Evolutionary conservation across 495 filamentous ascomycete genomes (phyloP).

Genomic region (Chaetomium cochliodes): DNA sequence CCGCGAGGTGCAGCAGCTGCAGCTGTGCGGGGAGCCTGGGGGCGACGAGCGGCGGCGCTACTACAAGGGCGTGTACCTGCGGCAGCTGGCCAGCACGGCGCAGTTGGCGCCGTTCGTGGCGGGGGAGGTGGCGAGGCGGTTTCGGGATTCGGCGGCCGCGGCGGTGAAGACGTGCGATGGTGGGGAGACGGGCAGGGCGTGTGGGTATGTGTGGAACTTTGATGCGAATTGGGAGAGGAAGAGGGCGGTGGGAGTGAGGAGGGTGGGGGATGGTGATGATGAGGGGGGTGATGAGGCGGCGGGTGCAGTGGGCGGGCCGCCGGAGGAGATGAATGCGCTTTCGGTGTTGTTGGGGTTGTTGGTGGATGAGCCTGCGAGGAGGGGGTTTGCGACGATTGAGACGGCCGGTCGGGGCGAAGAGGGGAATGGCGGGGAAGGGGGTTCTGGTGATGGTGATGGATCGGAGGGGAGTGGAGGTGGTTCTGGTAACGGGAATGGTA

Average conservation of each 20-base stretch:
- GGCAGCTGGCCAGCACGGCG: neutral
- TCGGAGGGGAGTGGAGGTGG: neutral
- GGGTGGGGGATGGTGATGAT: too few species aligned
- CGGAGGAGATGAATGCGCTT: constrained; percentile 1
- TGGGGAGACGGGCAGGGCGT: neutral
- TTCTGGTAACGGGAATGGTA: too few species aligned
- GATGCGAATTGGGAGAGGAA: neutral
- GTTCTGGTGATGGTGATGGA: too few species aligned
- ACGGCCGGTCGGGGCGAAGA: neutral
- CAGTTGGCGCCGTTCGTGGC: neutral
- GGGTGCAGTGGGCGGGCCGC: neutral
- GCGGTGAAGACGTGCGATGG: neutral
- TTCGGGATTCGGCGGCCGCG: neutral
- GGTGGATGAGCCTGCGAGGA: neutral
- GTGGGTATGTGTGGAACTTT: neutral
- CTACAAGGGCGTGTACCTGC: neutral
- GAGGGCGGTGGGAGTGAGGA: neutral
- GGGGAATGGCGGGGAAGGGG: neutral
- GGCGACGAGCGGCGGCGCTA: neutral
- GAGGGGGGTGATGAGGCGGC: neutral
- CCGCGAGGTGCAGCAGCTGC: too few species aligned
- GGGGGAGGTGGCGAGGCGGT: neutral
- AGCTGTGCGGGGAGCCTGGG: too few species aligned
- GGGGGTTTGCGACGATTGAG: neutral
- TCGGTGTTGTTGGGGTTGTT: constrained; percentile 1